Evolutionary conservation across 345 rosid genomes (phyloP).

Genomic region (Anacardium occidentale): DNA sequence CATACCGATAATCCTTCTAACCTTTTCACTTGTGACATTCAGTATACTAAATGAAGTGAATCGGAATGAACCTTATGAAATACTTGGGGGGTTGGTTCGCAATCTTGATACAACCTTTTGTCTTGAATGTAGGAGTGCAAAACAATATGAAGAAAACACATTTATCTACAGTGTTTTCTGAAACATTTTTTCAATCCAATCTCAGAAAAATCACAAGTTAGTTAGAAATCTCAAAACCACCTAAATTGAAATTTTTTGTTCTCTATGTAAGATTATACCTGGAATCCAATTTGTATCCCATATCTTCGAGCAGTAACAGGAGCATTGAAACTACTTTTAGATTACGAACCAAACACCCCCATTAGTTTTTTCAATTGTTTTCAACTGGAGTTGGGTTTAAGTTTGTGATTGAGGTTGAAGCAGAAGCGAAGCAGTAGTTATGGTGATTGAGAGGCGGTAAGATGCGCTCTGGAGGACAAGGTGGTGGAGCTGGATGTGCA

Average conservation of each 20-base stretch:
- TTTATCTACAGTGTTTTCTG: not conserved
- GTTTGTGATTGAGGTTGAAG: slow-evolving; percentile 18
- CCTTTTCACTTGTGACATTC: not conserved
- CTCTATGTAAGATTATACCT: too few relatives aligned
- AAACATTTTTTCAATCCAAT: not conserved
- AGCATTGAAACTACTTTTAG: not conserved
- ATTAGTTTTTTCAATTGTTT: not conserved
- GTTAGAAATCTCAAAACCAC: not conserved
- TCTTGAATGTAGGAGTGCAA: too few relatives aligned
- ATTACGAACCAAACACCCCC: not conserved
- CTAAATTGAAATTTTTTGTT: too few relatives aligned
- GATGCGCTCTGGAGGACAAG: slow-evolving; percentile 43
- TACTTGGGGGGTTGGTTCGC: not conserved
- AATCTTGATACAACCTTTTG: too few relatives aligned
- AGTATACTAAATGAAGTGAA: not conserved
- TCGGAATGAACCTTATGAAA: not conserved
- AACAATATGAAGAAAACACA: too few relatives aligned
- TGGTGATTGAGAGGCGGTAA: slow-evolving; percentile 37
- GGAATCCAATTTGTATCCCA: not conserved
- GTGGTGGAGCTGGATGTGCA: slow-evolving; percentile 65
- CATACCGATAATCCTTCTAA: not conserved
- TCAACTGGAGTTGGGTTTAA: slow-evolving; percentile 15
- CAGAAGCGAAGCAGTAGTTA: slow-evolving; percentile 9
- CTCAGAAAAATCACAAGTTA: not conserved
- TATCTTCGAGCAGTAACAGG: too few relatives aligned